Percentiles rank a stretch among this genome's conserved stretches.
These are phyloP conservation scores for Schwanniomyces yamadae DNA, from an alignment of 805 yeast species.

Conservation along the genomic window DNA sequence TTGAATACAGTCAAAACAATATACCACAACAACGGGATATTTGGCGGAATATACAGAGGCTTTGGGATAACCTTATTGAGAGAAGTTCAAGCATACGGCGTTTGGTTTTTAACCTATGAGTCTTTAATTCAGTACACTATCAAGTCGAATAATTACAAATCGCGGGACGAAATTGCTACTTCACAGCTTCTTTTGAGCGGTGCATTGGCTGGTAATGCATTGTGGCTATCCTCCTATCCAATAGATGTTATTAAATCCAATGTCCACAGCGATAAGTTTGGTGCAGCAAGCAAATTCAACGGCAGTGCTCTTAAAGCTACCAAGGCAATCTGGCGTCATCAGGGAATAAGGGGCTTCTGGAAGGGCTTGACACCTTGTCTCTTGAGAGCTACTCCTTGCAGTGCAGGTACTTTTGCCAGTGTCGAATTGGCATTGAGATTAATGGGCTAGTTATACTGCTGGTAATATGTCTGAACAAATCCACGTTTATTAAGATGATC, in stretches of 20 bases:
- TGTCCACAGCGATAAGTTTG: slow-evolving; percentile 55
- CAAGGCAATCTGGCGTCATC: slow-evolving; percentile 35
- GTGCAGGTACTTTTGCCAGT: slow-evolving; percentile 76
- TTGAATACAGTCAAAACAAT: slow-evolving; percentile 43
- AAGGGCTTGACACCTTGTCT: slow-evolving; percentile 61
- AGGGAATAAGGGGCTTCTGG: slow-evolving; percentile 58
- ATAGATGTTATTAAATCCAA: slow-evolving; percentile 52
- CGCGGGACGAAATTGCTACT: slow-evolving; percentile 51
- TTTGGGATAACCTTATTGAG: slow-evolving; percentile 51
- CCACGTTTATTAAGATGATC: not conserved
- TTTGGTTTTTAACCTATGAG: slow-evolving; percentile 71
- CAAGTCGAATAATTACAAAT: slow-evolving; percentile 29
- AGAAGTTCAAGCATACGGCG: slow-evolving; percentile 73
- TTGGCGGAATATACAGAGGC: slow-evolving; percentile 55
- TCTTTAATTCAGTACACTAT: slow-evolving; percentile 45
- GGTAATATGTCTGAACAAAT: too few relatives aligned
- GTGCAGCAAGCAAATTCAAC: slow-evolving; percentile 39
- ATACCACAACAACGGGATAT: slow-evolving; percentile 40
- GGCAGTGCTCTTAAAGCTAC: slow-evolving; percentile 39
- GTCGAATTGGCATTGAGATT: slow-evolving; percentile 66
- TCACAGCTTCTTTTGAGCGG: slow-evolving; percentile 57
- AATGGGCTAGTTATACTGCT: slow-evolving; percentile 49
- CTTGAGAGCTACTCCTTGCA: slow-evolving; percentile 60
- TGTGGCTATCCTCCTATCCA: slow-evolving; percentile 60
- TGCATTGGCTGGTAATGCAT: slow-evolving; percentile 65